Evolutionary conservation across 2,329 filamentous ascomycete genomes (phyloP), one percentile per base, ranked within the genome.

Genomic region (Macrophomina pseudophaseolina): DNA sequence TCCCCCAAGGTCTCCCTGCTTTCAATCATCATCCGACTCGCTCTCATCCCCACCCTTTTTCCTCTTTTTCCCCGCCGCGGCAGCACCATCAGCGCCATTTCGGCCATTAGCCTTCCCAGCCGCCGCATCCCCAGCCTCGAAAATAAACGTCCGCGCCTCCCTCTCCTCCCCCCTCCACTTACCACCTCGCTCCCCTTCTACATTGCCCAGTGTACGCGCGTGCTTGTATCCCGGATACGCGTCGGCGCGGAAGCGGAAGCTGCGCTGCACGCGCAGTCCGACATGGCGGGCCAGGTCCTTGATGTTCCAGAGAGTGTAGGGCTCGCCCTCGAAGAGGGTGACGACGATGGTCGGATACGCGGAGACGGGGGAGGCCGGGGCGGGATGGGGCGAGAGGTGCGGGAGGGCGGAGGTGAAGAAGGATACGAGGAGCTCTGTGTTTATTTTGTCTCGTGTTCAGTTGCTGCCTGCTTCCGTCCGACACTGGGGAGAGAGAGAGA

Each of bases 271-370:
- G 73, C 87, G 85, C 60, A 94, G 80, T 5, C 91, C 91, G 4
- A 85, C 84, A 76, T 97, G 92, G 6, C 94, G 86, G 1, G 87
- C 95, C 33, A 99, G 83, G 80, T 97, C 94, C 42, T 90, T 87
- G 32, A 98, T 86, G 80, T 98, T 97, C 95, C 95, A 99, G 0
- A 97, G 85, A 2, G 93, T 94, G 77, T 99, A 99, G 0, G 95
- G 95, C 78, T 96, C 91, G 67, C 91, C 91, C 78, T 97, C 94
- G 77, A 99, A 99, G 9, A 98, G 81, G 0, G 93, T 96, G 28
- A 98, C 88, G 63, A 97, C 80, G 64, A 97, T 88, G 5, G 74
- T 79, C 42, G 88, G 89, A 5, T 84, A 82, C 0, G 81, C 71
- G 0, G 80, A 81, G n/a, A 62, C n/a, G 4, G 58, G 42, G 2